Evolutionary conservation across 768 basidiomycete genomes (phyloP), one percentile per base, ranked within the genome.

Genomic region (Agrocybe praecox): DNA sequence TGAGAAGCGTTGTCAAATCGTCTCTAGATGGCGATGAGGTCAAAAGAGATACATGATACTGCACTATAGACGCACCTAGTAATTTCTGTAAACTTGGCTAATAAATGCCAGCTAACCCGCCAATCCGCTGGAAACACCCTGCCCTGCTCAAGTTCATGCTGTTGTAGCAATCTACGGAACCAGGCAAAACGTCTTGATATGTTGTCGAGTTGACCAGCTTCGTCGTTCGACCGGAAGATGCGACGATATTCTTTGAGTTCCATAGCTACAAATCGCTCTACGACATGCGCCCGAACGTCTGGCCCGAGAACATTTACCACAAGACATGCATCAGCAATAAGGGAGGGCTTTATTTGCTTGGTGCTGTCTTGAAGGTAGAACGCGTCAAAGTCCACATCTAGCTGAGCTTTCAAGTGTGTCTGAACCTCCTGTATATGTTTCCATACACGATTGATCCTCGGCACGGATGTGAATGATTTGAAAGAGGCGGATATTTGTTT

Each of bases 181-280:
- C 96, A 99, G 4, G 95, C 93, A 63, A 94, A 98, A 42, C 97
- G 84, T 15, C 97, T 79, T 0, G 93, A 86, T 6, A 97, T 80
- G 61, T 99, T 99, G 74, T 99, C 97, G 46, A 99, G 79, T 65
- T 97, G 94, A 3, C 96, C 97, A 1, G 97, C 94, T 72, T 98
- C 97, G 60, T 97, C 95, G 6, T 87, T 88, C 7, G 91, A 85
- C 48, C 91, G 86, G 75, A 99, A 98, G 67, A 99, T 96, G 19
- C 95, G 88, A 11, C 95, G 88, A 69, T 98, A 99, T 69, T 98
- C 97, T 68, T 94, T 93, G 22, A 99, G 80, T 63, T 97, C 93
- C 15, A 96, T 80, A 10, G 89, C 85, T 19, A 93, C 87, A 65
- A 97, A 97, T 50, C 94, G 88, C 51, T 96, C 92, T 12, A 98